Evolutionary conservation across 179 eudicot genomes (phyloP), one percentile per base, ranked within the genome.

Genomic region (Beta corolliflora): DNA sequence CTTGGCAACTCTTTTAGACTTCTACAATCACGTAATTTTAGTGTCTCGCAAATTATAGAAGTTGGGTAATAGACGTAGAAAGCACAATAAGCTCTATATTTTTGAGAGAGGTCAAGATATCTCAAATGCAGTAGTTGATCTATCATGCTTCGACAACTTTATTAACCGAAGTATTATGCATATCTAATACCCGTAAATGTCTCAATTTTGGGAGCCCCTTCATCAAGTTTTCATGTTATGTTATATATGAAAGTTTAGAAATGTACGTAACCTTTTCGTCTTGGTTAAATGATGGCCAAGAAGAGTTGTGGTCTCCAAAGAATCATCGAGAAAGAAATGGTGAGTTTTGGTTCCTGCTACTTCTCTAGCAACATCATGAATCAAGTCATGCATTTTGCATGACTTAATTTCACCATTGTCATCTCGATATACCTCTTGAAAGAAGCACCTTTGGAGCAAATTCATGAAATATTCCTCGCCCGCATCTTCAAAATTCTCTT

Each of bases 321-420:
- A 48, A 15, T 69, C 9, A 46, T 76, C 31, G 23, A 76, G 36
- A 15, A n/a, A n/a, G 14, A 61, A 60, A 61, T 68, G 48, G 72
- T 48, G 45, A 25, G 50, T 25, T 13, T 68, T 29, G 21, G 16
- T 44, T 45, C 66, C 76, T 67, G 83, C 83, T 31, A 81, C 75
- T 53, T 66, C 21, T 53, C 7, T 54, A 31, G 88, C 90, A 21
- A 89, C 66, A 67, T 84, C 87, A 10, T 89, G 87, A 84, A 85
- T 72, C 45, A 85, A 73, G 77, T 82, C 86, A 15, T 89, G 89
- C 77, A 87, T 84, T 69, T 81, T 86, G 75, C 85, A 84, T 3
- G 73, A n/a, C 3, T 25, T 23, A n/a, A 81, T 67, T 4, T 68
- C 75, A 72, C 87, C 86, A 66, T 13, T 5, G 1, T 14, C 31